Base-by-base conservation (phyloP, 2,329 filamentous ascomycete genomes). In the Penicillium brevicompactum region DNA sequence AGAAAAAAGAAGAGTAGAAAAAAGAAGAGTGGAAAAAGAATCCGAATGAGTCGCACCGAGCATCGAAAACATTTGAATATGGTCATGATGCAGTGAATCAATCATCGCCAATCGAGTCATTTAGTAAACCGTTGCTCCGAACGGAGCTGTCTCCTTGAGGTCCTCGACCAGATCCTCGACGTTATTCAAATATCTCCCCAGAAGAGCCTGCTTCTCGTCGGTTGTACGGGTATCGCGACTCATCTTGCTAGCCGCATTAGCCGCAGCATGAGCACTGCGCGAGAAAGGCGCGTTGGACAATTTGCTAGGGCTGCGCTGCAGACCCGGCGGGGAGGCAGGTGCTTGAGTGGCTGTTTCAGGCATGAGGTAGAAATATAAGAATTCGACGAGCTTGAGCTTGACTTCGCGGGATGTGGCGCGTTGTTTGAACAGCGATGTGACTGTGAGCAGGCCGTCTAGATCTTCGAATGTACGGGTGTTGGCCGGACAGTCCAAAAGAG, bases 311-410 rank as follows among this genome's bases (percentile, higher is more conserved):
- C 85, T 89, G 58, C 86, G 82, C 73, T 88, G 85, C 58, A 87
- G 74, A 67, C 87, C 79, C 9, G 68, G 61, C 4, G 74, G 75
- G 1, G 75, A 74, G 56, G 74, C 77, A 0, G 74, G 69, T 2
- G 72, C 70, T 21, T 71, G 73, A 11, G 67, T 70, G 1, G 80
- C 87, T 0, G 84, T 85, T 76, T 99, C 94, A 48, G 93, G 92
- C 88, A 97, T 96, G 65, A 99, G 87, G 75, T 97, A 99, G 76
- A 97, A 97, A 80, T 97, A 97, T 49, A 99, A 79, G 71, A 97
- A 97, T 74, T 97, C 94, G 64, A 97, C 88, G n/a, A 96, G 85
- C 74, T 96, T 94, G 70, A 96, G 84, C 78, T 96, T 97, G 62
- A 97, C 92, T 66, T 93, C 90, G 58, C 91, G 87, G 22, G 87